These are phyloP conservation scores for Conoideocrella luteorostrata DNA, from an alignment of 2,329 filamentous ascomycete species.

Conservation along the genomic window DNA sequence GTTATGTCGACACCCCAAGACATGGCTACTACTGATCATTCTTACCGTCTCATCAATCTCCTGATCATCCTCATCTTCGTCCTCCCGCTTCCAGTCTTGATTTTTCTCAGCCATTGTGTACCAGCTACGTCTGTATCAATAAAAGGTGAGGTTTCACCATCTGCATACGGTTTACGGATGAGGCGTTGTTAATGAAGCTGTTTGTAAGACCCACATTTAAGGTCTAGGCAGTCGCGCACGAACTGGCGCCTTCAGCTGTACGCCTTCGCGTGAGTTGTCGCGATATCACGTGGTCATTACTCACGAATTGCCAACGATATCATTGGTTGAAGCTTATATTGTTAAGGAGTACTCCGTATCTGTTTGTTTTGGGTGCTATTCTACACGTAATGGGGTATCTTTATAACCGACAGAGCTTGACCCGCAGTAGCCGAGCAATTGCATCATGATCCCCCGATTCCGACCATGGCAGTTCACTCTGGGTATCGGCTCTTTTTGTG, in stretches of 20 bases:
- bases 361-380: too few relatives aligned
- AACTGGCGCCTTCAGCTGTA: neutral
- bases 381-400: neutral
- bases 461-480: neutral
- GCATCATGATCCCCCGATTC: conserved; percentile 9
- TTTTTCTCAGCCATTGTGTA: conserved; percentile 26
- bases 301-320: conserved; percentile 15
- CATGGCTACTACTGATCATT: neutral
- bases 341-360: conserved; percentile 11
- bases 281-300: conserved; percentile 24
- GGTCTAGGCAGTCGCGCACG: conserved; percentile 25
- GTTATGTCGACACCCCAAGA: neutral
- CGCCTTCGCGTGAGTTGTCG: conserved; percentile 15
- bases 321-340: conserved; percentile 17
- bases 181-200: conserved; percentile 6
- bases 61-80: conserved; percentile 59
- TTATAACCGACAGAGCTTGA: neutral
- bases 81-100: conserved; percentile 41
- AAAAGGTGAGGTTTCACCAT: too few relatives aligned
- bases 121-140: too few relatives aligned
- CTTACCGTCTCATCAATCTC: conserved; percentile 56
- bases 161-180: too few relatives aligned
- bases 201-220: conserved; percentile 13
- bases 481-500: conserved; percentile 4
- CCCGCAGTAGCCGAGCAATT: neutral